Conservation (phyloP, 176 grass and related monocot genomes). For the Triticum timopheevii region DNA sequence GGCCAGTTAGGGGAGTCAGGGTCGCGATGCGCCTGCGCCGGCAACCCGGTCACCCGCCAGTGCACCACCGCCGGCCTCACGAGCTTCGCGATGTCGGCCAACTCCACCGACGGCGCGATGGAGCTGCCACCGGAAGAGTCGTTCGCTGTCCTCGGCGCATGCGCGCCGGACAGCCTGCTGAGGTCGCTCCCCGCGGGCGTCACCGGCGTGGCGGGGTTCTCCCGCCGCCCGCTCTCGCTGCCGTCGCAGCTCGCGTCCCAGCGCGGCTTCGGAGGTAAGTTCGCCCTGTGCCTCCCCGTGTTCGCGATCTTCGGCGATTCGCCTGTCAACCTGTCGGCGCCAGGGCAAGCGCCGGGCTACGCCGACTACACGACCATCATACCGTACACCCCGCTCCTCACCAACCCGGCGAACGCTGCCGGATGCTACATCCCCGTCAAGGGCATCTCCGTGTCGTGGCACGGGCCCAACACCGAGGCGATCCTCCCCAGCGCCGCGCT, state of each 20-base stretch:
- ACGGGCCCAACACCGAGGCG: neutral
- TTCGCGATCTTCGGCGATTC: slow-evolving; percentile 40
- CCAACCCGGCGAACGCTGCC: slow-evolving; percentile 26
- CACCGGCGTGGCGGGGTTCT: slow-evolving; percentile 49
- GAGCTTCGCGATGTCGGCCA: slow-evolving; percentile 8
- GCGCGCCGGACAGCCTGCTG: slow-evolving; percentile 27
- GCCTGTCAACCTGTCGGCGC: slow-evolving; percentile 25
- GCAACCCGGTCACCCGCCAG: slow-evolving; percentile 36
- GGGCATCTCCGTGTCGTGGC: slow-evolving; percentile 2
- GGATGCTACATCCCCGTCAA: slow-evolving; percentile 45
- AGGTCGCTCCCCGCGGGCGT: slow-evolving; percentile 16
- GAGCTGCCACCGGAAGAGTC: neutral
- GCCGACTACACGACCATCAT: slow-evolving; percentile 10
- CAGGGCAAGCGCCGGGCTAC: neutral
- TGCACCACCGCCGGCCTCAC: slow-evolving; percentile 46
- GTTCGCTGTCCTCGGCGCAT: slow-evolving; percentile 22
- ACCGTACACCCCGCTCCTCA: slow-evolving; percentile 43
- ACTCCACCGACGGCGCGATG: slow-evolving; percentile 34
- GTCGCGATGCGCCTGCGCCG: slow-evolving; percentile 31
- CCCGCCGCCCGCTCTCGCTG: slow-evolving; percentile 23
- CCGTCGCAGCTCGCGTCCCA: slow-evolving; percentile 40
- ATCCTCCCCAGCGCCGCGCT: slow-evolving; percentile 2
- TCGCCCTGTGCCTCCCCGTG: slow-evolving; percentile 51
- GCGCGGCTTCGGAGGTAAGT: slow-evolving; percentile 31
- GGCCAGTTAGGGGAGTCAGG: slow-evolving; percentile 4